These are phyloP conservation scores for Rhodotorula kratochvilovae DNA, from an alignment of 768 basidiomycete species.

Conservation along the genomic window DNA sequence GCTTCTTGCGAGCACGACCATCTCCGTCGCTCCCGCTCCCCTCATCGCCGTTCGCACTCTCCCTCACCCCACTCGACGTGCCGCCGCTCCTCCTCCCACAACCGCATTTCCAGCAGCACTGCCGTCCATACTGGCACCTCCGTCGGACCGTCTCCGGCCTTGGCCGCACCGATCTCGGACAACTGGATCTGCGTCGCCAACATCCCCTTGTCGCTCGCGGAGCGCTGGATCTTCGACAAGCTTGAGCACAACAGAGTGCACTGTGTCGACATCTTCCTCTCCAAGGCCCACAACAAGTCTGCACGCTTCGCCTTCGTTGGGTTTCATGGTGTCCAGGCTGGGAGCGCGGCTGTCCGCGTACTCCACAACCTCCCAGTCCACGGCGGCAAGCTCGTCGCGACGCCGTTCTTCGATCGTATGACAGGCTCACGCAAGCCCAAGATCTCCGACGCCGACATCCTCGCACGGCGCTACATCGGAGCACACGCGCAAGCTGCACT, in stretches of 20 bases:
- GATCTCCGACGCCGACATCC: not conserved
- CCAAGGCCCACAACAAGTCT: no score
- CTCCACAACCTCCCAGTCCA: not conserved
- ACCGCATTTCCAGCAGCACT: not conserved
- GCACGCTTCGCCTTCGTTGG: not conserved
- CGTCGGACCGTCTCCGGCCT: no score
- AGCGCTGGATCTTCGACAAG: not conserved
- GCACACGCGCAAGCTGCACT: not conserved
- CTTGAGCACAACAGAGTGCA: not conserved
- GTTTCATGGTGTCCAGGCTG: fast-evolving
- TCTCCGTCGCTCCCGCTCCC: no score
- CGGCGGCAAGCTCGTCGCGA: not conserved
- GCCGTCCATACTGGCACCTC: no score
- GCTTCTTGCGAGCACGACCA: no score
- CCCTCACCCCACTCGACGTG: no score
- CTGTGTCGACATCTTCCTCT: not conserved
- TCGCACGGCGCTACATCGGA: not conserved
- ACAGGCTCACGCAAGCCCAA: not conserved
- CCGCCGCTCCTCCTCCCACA: not conserved
- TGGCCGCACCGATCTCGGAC: no score
- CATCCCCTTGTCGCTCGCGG: not conserved
- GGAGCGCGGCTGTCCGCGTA: not conserved
- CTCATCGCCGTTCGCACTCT: no score
- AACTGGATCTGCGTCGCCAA: not conserved
- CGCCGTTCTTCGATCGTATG: not conserved